Conservation (phyloP, 148 eudicot genomes). For the Cornus kousa region DNA sequence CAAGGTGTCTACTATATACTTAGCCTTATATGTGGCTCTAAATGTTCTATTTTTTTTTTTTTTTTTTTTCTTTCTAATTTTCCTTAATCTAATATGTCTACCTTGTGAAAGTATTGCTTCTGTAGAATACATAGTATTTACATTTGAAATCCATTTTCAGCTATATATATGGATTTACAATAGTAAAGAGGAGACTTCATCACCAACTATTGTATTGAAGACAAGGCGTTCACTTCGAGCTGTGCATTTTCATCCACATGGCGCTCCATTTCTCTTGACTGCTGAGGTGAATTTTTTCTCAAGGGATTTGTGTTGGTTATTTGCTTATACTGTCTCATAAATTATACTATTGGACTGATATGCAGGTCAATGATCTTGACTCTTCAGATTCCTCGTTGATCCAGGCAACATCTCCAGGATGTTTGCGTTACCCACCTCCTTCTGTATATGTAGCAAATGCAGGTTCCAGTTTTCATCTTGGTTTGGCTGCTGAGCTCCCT, state of each 20-base stretch:
- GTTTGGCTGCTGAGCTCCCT: conserved; percentile 28
- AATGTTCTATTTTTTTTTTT: neutral
- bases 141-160: conserved; percentile 17
- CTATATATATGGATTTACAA: conserved; percentile 33
- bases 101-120: neutral
- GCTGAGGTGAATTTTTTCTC: conserved; percentile 27
- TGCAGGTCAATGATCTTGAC: conserved; percentile 41
- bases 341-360: conserved; percentile 7
- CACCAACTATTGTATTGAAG: conserved; percentile 29
- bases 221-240: conserved; percentile 36
- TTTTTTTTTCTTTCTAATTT: neutral
- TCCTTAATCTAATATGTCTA: neutral
- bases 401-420: conserved; percentile 21
- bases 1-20: conserved; percentile 25
- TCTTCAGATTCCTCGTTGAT: conserved; percentile 32
- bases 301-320: conserved; percentile 5
- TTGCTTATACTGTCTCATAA: conserved; percentile 7
- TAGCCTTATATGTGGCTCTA: neutral
- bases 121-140: conserved; percentile 8
- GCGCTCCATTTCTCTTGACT: conserved; percentile 32
- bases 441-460: conserved; percentile 22
- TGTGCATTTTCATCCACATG: conserved; percentile 36
- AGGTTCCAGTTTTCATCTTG: conserved; percentile 10
- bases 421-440: conserved; percentile 26
- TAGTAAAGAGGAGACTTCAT: conserved; percentile 19